phyloP scores from a whole-genome alignment of 2,329 filamentous ascomycete genomes.

The Cercospora janseana region DNA sequence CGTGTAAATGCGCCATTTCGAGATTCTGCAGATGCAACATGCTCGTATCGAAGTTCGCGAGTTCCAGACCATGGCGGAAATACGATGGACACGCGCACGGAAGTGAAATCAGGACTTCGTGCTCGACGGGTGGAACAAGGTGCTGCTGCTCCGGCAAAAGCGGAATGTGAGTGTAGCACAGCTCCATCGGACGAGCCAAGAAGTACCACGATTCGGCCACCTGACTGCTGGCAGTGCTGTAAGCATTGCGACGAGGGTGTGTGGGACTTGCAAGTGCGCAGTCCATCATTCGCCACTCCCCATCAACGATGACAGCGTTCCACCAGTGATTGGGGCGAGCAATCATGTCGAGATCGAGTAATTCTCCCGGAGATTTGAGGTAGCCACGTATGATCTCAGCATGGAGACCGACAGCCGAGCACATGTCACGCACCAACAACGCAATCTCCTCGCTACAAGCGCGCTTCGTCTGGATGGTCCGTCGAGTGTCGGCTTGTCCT shows the following conservation, averaged over 20 bases:
- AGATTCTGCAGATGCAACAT: slow-evolving; percentile 81
- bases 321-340: slow-evolving; percentile 95
- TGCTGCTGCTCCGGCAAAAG: slow-evolving; percentile 87
- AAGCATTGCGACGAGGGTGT: slow-evolving; percentile 73
- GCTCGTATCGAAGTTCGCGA: slow-evolving; percentile 89
- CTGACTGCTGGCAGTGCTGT: slow-evolving; percentile 68
- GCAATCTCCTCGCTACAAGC: slow-evolving; percentile 89
- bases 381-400: slow-evolving; percentile 87
- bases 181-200: slow-evolving; percentile 79
- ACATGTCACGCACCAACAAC: slow-evolving; percentile 88
- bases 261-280: slow-evolving; percentile 89
- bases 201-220: slow-evolving; percentile 90
- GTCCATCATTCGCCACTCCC: slow-evolving; percentile 95
- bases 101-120: slow-evolving; percentile 80
- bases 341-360: slow-evolving; percentile 74
- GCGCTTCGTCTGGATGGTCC: slow-evolving; percentile 78
- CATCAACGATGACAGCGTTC: slow-evolving; percentile 91
- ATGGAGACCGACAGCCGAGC: slow-evolving; percentile 79
- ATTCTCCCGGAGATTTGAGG: slow-evolving; percentile 84
- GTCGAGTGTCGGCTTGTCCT: slow-evolving; percentile 75
- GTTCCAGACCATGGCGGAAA: slow-evolving; percentile 76
- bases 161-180: slow-evolving; percentile 94
- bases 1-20: slow-evolving; percentile 86
- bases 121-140: slow-evolving; percentile 81
- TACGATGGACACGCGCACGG: slow-evolving; percentile 83